A percentile compares a stretch with the other conserved stretches of the same genome.
These are phyloP conservation scores for Selaginella tamariscina DNA, from an alignment of 75 land plant species.

Conservation along the genomic window DNA sequence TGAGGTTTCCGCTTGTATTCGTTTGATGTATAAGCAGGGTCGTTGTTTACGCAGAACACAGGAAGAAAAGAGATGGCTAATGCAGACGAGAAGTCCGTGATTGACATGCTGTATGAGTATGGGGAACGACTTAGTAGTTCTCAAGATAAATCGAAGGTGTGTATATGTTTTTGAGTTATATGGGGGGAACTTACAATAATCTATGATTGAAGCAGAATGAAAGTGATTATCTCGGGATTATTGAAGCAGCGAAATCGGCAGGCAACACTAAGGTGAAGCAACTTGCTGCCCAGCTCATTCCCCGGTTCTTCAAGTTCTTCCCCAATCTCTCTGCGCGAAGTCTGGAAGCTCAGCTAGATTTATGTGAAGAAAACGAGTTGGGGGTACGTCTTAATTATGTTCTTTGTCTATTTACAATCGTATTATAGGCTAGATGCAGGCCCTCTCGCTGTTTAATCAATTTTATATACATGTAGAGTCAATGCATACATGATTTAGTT, in stretches of 20 bases:
- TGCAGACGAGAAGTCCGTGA: constrained; percentile 36
- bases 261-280: constrained; percentile 77
- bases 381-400: constrained; percentile 48
- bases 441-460: too few relatives aligned
- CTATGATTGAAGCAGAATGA: constrained; percentile 54
- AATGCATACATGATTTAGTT: too few relatives aligned
- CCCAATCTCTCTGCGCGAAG: constrained; percentile 44
- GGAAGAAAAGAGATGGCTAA: not conserved
- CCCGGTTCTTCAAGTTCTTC: constrained; percentile 83
- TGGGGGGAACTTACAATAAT: too few relatives aligned
- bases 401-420: too few relatives aligned
- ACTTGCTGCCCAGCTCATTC: constrained; percentile 95
- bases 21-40: too few relatives aligned
- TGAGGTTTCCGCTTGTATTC: too few relatives aligned
- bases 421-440: too few relatives aligned
- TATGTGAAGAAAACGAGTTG: constrained; percentile 83
- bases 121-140: constrained; percentile 77
- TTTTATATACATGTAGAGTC: too few relatives aligned
- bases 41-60: too few relatives aligned
- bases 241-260: constrained; percentile 42
- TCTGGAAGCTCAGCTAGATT: constrained; percentile 52
- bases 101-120: constrained; percentile 81
- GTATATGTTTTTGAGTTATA: not conserved
- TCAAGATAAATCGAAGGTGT: constrained; percentile 63
- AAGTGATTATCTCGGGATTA: constrained; percentile 71